Percentiles rank a stretch among this genome's conserved stretches.
phyloP scores from a whole-genome alignment of 2,329 filamentous ascomycete genomes.

The Colletotrichum spinosum region DNA sequence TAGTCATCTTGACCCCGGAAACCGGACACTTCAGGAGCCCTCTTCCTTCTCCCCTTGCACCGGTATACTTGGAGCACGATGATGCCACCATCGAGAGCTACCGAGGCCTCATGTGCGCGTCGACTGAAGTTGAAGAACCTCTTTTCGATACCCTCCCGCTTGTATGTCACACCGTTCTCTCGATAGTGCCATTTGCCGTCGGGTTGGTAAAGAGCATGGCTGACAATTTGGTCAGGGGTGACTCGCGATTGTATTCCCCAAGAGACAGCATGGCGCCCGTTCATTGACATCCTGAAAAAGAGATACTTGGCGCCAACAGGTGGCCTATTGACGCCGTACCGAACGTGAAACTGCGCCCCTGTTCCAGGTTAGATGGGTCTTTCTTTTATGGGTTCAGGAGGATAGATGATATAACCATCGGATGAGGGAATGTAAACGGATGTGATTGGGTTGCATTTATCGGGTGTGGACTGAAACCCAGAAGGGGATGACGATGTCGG shows the following conservation, averaged over 20 bases:
- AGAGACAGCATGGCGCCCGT: conserved; percentile 62
- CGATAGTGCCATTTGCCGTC: conserved; percentile 54
- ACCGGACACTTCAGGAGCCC: conserved; percentile 53
- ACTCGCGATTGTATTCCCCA: conserved; percentile 61
- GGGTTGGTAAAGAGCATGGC: conserved; percentile 62
- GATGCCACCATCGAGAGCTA: conserved; percentile 65
- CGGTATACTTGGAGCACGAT: conserved; percentile 67
- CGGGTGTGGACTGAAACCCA: conserved; percentile 41
- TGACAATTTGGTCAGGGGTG: conserved; percentile 52
- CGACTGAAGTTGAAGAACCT: conserved; percentile 63
- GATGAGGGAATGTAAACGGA: conserved; percentile 69
- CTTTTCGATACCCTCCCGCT: conserved; percentile 57
- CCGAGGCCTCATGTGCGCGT: conserved; percentile 48
- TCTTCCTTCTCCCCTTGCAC: conserved; percentile 58
- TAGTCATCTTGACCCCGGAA: conserved; percentile 62
- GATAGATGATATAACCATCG: conserved; percentile 54
- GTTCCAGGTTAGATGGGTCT: not conserved
- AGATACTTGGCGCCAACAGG: conserved; percentile 53
- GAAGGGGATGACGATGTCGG: conserved; percentile 2
- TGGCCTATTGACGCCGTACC: conserved; percentile 56
- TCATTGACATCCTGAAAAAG: conserved; percentile 68
- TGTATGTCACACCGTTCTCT: conserved; percentile 48
- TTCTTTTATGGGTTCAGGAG: not conserved
- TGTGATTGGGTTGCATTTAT: conserved; percentile 54
- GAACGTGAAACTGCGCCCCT: conserved; percentile 66